A percentile compares a stretch with the other conserved stretches of the same genome.
Evolutionary conservation across 2,329 filamentous ascomycete species (phyloP).

Genomic region (Penicillium sp.): DNA sequence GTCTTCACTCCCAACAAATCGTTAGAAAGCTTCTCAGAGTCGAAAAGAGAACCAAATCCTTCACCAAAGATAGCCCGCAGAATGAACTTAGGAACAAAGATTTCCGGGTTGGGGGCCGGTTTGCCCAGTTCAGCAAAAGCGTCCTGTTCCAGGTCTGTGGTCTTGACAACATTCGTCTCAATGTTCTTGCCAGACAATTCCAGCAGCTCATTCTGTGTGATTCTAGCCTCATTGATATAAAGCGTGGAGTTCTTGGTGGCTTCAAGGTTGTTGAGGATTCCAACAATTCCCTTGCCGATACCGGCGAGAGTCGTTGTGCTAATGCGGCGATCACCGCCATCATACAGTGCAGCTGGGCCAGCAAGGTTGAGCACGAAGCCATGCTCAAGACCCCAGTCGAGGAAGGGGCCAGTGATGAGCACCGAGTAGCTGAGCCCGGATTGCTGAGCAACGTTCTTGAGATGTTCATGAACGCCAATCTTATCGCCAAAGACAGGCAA

Average conservation of each 20-base stretch:
- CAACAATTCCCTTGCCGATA: slow-evolving; percentile 51
- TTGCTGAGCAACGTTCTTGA: slow-evolving; percentile 22
- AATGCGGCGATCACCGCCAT: slow-evolving; percentile 52
- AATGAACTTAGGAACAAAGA: slow-evolving; percentile 32
- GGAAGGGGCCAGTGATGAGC: slow-evolving; percentile 33
- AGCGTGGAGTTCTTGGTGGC: slow-evolving; percentile 55
- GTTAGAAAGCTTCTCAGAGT: slow-evolving; percentile 33
- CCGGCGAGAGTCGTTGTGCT: slow-evolving; percentile 49
- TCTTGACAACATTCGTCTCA: slow-evolving; percentile 23
- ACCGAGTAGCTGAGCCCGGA: slow-evolving; percentile 33
- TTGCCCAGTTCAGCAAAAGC: slow-evolving; percentile 34
- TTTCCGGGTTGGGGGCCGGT: slow-evolving; percentile 20
- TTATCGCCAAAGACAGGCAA: slow-evolving; percentile 36
- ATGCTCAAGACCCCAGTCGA: slow-evolving; percentile 33
- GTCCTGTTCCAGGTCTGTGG: slow-evolving; percentile 29
- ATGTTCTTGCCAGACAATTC: slow-evolving; percentile 30
- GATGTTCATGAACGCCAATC: slow-evolving; percentile 28
- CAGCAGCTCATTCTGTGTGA: slow-evolving; percentile 46
- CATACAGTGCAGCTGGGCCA: slow-evolving; percentile 42
- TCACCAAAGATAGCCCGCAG: slow-evolving; percentile 33
- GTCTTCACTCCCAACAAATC: slow-evolving; percentile 39
- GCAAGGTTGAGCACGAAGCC: slow-evolving; percentile 47
- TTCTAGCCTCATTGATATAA: slow-evolving; percentile 45
- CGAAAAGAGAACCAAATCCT: slow-evolving; percentile 31
- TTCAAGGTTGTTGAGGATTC: slow-evolving; percentile 49